Evolutionary conservation across 441 rosid species (phyloP), one percentile per base, ranked within the genome.

Genomic region (Croton laevigatus): DNA sequence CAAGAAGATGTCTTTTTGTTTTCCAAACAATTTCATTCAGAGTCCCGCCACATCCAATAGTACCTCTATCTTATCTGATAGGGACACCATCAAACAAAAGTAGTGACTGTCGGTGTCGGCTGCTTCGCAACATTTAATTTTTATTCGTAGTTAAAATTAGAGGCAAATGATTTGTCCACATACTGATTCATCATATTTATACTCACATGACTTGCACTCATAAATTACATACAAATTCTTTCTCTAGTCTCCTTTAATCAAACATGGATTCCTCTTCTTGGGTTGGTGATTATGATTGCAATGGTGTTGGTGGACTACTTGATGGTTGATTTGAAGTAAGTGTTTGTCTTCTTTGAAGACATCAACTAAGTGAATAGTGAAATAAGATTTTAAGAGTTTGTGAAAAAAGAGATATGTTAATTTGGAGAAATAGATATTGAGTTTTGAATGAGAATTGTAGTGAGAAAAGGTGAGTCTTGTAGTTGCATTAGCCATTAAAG

Each of bases 151-250:
- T n/a, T n/a, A n/a, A n/a, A n/a, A n/a, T n/a, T n/a, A n/a, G n/a
- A n/a, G n/a, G n/a, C n/a, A n/a, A n/a, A n/a, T n/a, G n/a, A n/a
- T n/a, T n/a, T n/a, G n/a, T n/a, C n/a, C 98, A 40, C 98, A 97
- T 5, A 86, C 83, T 0, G 94, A 81, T 76, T 93, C 98, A 71
- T 93, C 97, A 64, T 85, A 93, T 79, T 85, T 89, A 78, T 85
- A 89, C 37, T 97, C 98, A 74, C 98, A 93, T 0, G 97, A 88
- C 77, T 91, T 81, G 73, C 98, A 91, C 89, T 93, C 97, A 36
- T 84, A 93, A 64, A 93, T 86, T 16, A 96, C 97, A 93, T 0
- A 96, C 98, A 71, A 93, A 93, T 67, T 91, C 87, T 85, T 89
- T 97, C 54, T 93, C 97, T 57, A 87, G 62, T 70, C 96, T 85